phyloP scores from a whole-genome alignment of 129 eudicot species.

The Escallonia rubra region DNA sequence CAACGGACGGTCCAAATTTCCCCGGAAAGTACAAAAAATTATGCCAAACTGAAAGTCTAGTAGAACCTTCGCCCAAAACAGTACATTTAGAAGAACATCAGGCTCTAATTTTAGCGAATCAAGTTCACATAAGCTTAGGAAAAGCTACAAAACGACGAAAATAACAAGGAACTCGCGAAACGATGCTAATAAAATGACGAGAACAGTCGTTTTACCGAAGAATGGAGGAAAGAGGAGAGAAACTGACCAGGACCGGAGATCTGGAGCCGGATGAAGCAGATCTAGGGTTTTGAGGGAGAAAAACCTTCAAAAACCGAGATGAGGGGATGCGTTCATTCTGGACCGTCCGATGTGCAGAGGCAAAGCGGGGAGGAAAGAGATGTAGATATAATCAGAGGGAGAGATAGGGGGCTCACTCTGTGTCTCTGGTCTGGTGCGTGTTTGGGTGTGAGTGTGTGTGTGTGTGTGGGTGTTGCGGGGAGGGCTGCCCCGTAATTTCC shows the following conservation, averaged over 20 bases:
- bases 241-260: conserved; percentile 27
- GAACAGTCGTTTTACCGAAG: neutral
- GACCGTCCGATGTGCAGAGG: conserved; percentile 39
- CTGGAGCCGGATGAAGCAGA: conserved; percentile 26
- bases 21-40: neutral
- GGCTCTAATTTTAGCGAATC: neutral
- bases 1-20: neutral
- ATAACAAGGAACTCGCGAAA: neutral
- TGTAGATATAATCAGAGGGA: conserved; percentile 19
- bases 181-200: too few relatives aligned
- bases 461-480: conserved; percentile 8
- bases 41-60: too few relatives aligned
- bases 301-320: conserved; percentile 12
- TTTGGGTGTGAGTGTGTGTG: neutral
- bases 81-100: neutral
- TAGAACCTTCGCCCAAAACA: neutral
- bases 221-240: neutral
- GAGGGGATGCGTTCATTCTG: conserved; percentile 29
- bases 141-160: neutral
- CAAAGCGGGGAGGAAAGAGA: conserved; percentile 3
- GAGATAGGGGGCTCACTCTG: neutral
- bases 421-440: conserved; percentile 2
- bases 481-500: conserved; percentile 41
- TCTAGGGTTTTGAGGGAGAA: conserved; percentile 20
- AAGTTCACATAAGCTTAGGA: neutral